Evolutionary conservation across 257 asterid species (phyloP).

Genomic region (Capsicum baccatum): DNA sequence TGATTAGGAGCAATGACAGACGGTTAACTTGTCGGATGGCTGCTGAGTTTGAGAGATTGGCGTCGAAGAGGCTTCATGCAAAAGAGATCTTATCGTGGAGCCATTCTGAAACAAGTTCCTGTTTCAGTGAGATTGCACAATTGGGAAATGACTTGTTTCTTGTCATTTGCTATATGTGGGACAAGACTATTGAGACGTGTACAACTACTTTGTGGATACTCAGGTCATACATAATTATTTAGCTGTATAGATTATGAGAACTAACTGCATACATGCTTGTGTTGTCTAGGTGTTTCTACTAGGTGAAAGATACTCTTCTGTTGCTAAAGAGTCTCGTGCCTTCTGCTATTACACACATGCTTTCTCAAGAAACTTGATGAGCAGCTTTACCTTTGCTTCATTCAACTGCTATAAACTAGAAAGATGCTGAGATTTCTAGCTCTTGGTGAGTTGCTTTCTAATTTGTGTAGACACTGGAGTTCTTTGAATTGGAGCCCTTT

Average conservation of each 20-base stretch:
- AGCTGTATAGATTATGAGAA: constrained; percentile 23
- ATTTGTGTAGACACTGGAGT: background rate
- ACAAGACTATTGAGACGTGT: background rate
- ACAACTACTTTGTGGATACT: background rate
- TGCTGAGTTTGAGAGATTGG: background rate
- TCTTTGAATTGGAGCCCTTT: background rate
- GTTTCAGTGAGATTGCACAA: background rate
- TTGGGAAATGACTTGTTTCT: constrained; percentile 4
- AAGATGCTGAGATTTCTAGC: constrained; percentile 1
- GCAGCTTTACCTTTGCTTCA: background rate
- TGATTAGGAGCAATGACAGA: constrained; percentile 15
- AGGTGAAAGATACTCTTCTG: background rate
- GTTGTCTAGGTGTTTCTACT: background rate
- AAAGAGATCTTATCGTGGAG: background rate
- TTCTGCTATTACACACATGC: constrained; percentile 16
- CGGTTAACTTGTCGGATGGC: background rate
- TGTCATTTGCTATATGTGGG: constrained; percentile 20
- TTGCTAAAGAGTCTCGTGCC: background rate
- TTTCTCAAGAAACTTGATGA: constrained; percentile 1
- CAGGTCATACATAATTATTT: background rate
- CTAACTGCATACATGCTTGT: constrained; percentile 25
- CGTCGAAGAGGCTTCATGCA: background rate
- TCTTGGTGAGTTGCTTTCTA: constrained; percentile 8
- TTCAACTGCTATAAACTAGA: background rate
- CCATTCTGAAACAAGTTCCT: background rate